These are phyloP conservation scores for Trichoderma reesei DNA, from an alignment of 495 filamentous ascomycete genomes.

Conservation along the genomic window DNA sequence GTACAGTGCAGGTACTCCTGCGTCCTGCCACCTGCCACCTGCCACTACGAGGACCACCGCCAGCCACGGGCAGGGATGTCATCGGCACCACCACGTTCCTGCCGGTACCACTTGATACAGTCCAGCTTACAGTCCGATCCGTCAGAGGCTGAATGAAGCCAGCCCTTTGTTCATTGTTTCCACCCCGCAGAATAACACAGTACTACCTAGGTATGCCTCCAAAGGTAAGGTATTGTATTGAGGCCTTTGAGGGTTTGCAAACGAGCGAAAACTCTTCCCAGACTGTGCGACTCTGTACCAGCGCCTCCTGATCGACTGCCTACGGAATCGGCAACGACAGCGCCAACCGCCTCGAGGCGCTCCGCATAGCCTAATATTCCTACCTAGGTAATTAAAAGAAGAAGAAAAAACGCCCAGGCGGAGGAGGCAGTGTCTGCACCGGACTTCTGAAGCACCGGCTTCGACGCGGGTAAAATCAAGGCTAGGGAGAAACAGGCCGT, in stretches of 20 bases:
- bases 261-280: background rate
- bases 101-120: no score
- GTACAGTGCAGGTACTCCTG: background rate
- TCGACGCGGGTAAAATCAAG: background rate
- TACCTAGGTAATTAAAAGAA: no score
- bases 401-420: background rate
- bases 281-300: background rate
- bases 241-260: no score
- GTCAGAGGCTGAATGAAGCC: no score
- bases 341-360: background rate
- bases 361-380: slow-evolving; percentile 2
- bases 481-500: background rate
- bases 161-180: no score
- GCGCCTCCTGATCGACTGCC: slow-evolving; percentile 4
- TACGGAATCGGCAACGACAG: background rate
- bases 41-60: no score
- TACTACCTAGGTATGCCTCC: background rate
- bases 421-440: slow-evolving; percentile 3
- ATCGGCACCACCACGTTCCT: no score
- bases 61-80: no score
- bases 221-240: no score
- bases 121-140: no score
- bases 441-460: background rate
- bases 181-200: background rate
- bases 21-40: no score